Evolutionary conservation across 805 yeast species (phyloP).

Genomic region (Blastobotrys terrestris): DNA sequence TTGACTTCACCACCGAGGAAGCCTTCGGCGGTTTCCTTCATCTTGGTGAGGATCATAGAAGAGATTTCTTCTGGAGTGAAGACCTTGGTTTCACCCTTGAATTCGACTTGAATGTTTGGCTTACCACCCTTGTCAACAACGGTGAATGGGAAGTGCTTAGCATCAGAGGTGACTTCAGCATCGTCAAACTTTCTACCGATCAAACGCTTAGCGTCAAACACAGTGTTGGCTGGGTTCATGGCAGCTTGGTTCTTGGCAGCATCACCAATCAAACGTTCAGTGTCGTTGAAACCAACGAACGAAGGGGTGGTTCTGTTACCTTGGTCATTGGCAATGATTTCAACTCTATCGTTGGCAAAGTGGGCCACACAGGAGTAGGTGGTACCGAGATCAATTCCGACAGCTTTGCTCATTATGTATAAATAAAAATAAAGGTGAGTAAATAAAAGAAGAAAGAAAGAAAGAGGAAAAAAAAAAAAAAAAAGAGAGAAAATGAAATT

Average conservation of each 20-base stretch:
- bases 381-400: conserved; percentile 92
- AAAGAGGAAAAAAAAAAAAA: not conserved
- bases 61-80: conserved; percentile 95
- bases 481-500: not conserved
- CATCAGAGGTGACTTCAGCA: conserved; percentile 68
- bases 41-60: conserved; percentile 84
- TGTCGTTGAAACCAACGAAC: conserved; percentile 91
- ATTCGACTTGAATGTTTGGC: conserved; percentile 83
- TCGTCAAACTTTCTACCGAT: conserved; percentile 81
- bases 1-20: conserved; percentile 77
- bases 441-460: not conserved
- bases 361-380: conserved; percentile 97
- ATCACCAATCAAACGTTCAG: conserved; percentile 93
- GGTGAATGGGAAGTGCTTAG: conserved; percentile 86
- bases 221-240: conserved; percentile 89
- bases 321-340: conserved; percentile 94
- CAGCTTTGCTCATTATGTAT: conserved; percentile 30
- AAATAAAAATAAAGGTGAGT: not conserved
- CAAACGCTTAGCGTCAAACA: conserved; percentile 92
- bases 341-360: conserved; percentile 79
- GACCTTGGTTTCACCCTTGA: conserved; percentile 76
- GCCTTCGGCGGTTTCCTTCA: conserved; percentile 92
- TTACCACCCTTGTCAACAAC: conserved; percentile 73
- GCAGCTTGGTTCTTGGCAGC: conserved; percentile 99
- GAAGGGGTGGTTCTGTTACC: conserved; percentile 99